These are phyloP conservation scores for Colletotrichum sp. DNA, from an alignment of 2,329 filamentous ascomycete genomes.

Conservation along the genomic window DNA sequence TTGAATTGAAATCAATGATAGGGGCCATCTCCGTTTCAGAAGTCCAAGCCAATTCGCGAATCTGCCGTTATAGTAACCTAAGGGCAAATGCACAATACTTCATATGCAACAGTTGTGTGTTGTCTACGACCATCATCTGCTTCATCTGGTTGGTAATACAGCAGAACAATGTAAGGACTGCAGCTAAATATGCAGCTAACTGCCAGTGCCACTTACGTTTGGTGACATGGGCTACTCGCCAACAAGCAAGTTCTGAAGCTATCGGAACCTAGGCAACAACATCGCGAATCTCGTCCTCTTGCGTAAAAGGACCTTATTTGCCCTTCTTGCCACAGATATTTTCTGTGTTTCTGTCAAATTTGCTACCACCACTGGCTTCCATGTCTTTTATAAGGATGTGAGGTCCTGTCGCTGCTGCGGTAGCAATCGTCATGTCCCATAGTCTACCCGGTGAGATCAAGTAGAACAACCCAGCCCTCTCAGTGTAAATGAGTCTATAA, in stretches of 20 bases:
- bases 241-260: not conserved
- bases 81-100: not conserved
- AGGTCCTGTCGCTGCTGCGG: no score
- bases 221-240: not conserved
- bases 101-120: not conserved
- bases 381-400: no score
- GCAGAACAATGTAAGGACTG: fast-evolving
- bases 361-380: no score
- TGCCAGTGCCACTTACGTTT: not conserved
- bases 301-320: no score
- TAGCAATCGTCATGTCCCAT: no score
- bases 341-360: no score
- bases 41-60: not conserved
- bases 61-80: not conserved
- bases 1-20: no score
- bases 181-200: not conserved
- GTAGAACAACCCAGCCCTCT: no score
- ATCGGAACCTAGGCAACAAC: not conserved
- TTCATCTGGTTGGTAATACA: not conserved
- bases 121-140: not conserved
- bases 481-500: no score
- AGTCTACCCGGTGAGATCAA: no score
- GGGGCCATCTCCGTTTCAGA: not conserved
- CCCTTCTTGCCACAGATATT: no score
- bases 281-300: no score